Base-by-base conservation (phyloP, 2,329 filamentous ascomycete genomes). In the Ophiocordyceps camponoti-floridani region DNA sequence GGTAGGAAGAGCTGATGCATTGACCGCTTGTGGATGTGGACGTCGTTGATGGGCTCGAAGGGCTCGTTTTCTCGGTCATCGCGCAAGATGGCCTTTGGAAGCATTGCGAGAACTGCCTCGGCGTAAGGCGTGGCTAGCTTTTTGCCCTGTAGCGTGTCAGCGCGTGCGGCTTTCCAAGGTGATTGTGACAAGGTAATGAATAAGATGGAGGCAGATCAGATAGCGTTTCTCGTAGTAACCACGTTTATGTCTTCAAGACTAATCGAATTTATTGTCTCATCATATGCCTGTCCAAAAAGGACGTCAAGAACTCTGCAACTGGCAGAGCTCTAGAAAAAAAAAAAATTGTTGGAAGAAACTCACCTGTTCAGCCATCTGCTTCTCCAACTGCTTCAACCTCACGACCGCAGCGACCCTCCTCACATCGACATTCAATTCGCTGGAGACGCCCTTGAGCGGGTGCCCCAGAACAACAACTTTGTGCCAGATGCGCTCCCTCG, bases 231-330 rank as follows among this genome's bases (percentile, higher is more conserved):
- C 23, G 5, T 23, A 23, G 23, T 89, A 89, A 95, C 84, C 85
- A 91, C 79, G 71, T 78, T 61, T 45, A 47, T 79, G 88, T 96
- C 88, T 94, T 95, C 73, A 93, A 94, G 89, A 96, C 89, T 95
- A 94, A 96, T 95, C 89, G 89, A 82, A 47, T 41, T 44, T 41
- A 26, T 44, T 43, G 3, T 44, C 18, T 61, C 73, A 77, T 77
- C 73, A 77, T 63, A 76, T 76, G 72, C 76, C 62, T 38, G 13
- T 38, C n/a, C 16, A 6, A 11, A 18, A 16, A 9, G 13, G 16
- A 4, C 4, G 12, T 38, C n/a, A n/a, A 6, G 14, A 16, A 38
- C 14, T 12, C n/a, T 16, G 35, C 35, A 14, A 18, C 35, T 38
- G 35, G 35, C n/a, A 18, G 35, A 18, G n/a, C 4, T n/a, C n/a